Percentiles rank a stretch among this genome's conserved stretches.
Evolutionary conservation across 768 basidiomycete species (phyloP).

Genomic region (Collybia nuda): DNA sequence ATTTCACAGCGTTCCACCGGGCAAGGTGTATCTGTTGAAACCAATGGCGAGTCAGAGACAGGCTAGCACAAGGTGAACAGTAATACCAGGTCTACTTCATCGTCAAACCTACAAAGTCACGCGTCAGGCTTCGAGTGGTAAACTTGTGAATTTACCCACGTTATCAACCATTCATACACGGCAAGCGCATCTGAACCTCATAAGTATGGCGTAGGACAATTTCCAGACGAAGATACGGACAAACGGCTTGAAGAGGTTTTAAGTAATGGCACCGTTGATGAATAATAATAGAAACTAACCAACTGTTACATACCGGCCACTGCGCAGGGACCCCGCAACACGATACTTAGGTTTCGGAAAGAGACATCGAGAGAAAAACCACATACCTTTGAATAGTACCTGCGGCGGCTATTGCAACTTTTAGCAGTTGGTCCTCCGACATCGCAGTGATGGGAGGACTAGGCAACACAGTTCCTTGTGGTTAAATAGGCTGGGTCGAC

Average conservation of each 20-base stretch:
- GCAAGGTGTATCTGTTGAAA: conserved; percentile 17
- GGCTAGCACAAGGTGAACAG: not conserved
- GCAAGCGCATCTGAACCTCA: conserved; percentile 15
- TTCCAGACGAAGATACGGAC: not conserved
- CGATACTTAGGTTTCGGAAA: no score
- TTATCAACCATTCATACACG: conserved; percentile 23
- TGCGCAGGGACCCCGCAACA: not conserved
- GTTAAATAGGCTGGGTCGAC: no score
- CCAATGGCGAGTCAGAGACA: not conserved
- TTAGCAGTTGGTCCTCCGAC: no score
- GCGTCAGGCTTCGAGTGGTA: not conserved
- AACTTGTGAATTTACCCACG: conserved; percentile 9
- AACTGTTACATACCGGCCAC: not conserved
- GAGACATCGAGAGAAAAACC: no score
- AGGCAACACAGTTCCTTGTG: no score
- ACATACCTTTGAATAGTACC: no score
- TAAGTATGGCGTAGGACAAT: not conserved
- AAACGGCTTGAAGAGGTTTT: not conserved
- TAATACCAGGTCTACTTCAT: conserved; percentile 19
- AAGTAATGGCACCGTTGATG: not conserved
- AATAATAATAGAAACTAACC: not conserved
- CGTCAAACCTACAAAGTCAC: conserved; percentile 14
- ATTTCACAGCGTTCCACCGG: conserved; percentile 20
- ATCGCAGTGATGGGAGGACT: no score
- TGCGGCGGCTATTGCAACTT: no score